Evolutionary conservation across 495 filamentous ascomycete genomes (phyloP), one percentile per base, ranked within the genome.

Genomic region (Entonaema liquescens): DNA sequence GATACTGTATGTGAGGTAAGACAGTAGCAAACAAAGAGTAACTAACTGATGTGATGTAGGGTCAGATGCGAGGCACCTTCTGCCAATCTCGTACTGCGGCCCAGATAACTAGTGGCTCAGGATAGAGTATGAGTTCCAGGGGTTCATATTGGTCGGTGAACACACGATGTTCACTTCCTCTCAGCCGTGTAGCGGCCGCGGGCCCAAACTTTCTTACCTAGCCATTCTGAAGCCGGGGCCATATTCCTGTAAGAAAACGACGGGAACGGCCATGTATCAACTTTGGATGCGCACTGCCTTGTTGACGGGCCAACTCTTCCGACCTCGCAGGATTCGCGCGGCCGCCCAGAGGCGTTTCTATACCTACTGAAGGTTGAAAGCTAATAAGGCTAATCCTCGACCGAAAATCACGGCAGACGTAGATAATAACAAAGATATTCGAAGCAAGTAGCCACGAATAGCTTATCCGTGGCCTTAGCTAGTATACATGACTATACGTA

Each of bases 71-170:
- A 65, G 47, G 25, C 49, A 53, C 21, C 5, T 33, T 63, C 64
- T 67, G 28, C 64, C 64, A 68, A 68, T 68, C 63, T 55, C 36
- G 4, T 68, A 21, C 23, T 52, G 21, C 15, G 17, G 29, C n/a
- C 40, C 25, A 56, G 65, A 52, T 47, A 49, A 68, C 38, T 47
- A 60, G 25, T 40, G 50, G 29, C 29, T 52, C n/a, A 5, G 36
- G 33, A 21, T 13, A 52, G 25, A 42, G 9, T 25, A 59, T 25
- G 21, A 13, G 25, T 40, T 28, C 29, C 38, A 25, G 21, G 28
- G 28, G 17, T 47, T 44, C 36, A 70, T 54, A 58, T 69, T 52
- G 31, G 33, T 57, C 52, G 57, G 60, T 68, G 70, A 69, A 57
- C 36, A 25, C 56, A 60, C 35, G 23, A 64, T 29, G n/a, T 21